Conservation (phyloP, 73 alveolate genomes). For the Paramecium tetraurelia region DNA sequence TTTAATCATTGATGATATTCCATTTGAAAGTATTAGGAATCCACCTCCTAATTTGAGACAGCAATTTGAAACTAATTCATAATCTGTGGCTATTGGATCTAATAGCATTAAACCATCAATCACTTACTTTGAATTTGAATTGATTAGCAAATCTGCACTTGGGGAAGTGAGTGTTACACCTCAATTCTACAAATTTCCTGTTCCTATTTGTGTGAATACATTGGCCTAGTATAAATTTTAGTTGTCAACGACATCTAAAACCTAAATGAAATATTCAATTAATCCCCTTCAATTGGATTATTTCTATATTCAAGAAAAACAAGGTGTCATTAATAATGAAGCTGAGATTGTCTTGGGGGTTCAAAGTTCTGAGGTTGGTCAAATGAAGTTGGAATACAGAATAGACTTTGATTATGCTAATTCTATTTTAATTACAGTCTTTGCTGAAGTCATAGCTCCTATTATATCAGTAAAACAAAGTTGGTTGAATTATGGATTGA, state of each 20-base stretch:
- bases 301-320: background rate
- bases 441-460: constrained; percentile 26
- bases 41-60: constrained; percentile 73
- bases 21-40: constrained; percentile 78
- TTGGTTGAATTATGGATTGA: constrained; percentile 48
- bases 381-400: background rate
- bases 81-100: constrained; percentile 77
- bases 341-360: background rate
- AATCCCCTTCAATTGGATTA: background rate
- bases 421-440: background rate
- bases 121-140: constrained; percentile 70
- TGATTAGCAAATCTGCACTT: constrained; percentile 72
- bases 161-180: constrained; percentile 70
- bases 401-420: constrained; percentile 48
- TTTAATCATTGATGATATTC: constrained; percentile 77
- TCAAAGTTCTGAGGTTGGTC: background rate
- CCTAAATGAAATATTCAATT: background rate
- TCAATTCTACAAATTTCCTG: constrained; percentile 48
- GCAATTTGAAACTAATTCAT: constrained; percentile 39
- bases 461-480: background rate
- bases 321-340: background rate
- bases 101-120: constrained; percentile 70
- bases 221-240: background rate
- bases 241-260: background rate
- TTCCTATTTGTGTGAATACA: background rate